Conservation (phyloP, 495 filamentous ascomycete species). For the Tirmania nivea region DNA sequence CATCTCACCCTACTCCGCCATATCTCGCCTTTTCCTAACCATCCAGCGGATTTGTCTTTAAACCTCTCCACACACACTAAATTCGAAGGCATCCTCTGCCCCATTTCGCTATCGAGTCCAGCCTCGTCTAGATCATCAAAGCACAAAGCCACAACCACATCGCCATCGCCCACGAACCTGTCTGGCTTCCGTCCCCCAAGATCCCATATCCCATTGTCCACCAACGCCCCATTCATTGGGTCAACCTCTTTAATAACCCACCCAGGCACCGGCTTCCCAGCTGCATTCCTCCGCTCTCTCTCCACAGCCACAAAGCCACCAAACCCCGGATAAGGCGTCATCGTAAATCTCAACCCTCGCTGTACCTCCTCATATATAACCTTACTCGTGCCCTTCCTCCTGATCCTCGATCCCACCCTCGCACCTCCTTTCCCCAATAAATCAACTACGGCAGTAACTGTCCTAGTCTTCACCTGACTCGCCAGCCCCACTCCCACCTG, state of each 20-base stretch:
- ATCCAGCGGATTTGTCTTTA: background rate
- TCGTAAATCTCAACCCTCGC: conserved; percentile 7
- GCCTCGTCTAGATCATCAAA: conserved; percentile 4
- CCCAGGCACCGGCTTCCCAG: conserved; percentile 7
- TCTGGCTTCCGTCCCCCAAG: conserved; percentile 11
- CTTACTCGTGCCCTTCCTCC: conserved; percentile 7
- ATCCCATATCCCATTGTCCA: conserved; percentile 3
- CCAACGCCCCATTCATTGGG: conserved; percentile 1
- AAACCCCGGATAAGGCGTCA: conserved; percentile 11
- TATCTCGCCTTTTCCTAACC: conserved; percentile 1
- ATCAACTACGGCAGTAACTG: background rate
- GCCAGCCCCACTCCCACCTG: background rate
- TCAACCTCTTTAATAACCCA: conserved; percentile 2
- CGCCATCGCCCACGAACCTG: conserved; percentile 13
- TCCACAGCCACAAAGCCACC: conserved; percentile 13
- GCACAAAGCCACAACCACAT: conserved; percentile 13
- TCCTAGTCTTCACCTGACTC: background rate
- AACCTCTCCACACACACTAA: conserved; percentile 11
- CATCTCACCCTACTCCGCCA: conserved; percentile 11
- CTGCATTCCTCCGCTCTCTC: conserved; percentile 5
- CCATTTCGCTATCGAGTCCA: background rate
- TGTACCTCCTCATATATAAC: conserved; percentile 7
- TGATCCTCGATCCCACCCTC: background rate
- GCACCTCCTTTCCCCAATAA: background rate
- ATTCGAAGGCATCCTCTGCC: conserved; percentile 8